Base-by-base conservation (phyloP, 73 alveolate genomes). In the Effrenium voratum region DNA sequence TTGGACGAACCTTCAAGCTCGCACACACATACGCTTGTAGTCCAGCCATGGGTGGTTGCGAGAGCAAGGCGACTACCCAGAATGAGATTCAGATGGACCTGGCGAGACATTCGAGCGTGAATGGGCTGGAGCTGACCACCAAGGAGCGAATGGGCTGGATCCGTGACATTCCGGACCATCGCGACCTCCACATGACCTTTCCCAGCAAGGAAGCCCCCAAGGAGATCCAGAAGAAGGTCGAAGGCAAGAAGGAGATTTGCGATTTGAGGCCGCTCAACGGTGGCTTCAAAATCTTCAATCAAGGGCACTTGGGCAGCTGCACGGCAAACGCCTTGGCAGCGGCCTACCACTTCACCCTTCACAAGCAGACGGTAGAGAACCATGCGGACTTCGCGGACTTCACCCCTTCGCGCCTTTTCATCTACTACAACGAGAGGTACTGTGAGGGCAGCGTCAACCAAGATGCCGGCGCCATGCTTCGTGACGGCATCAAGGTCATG, bases 281-380 rank as follows among this genome's bases (percentile, higher is more conserved):
- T 55, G 93, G 80, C 59, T 84, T 84, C 93, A 50, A 50, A 19
- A 84, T 84, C 57, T 84, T 84, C 81, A 60, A 84, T 34, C 93
- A 82, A 38, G 93, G 93, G 6, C 93, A 82, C 34, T 49, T 82
- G 55, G 93, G 93, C 75, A 84, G 93, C 93, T 84, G 93, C 47
- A 84, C 93, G 49, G 93, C 93, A 38, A 84, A 84, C 60, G 93
- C 93, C 34, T 84, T 84, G 93, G 93, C 93, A 40, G 93, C 93
- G 16, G 77, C 93, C 57, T 84, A 52, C 93, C 93, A 84, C 79
- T 84, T 84, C 80, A 84, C 93, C 93, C 93, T 82, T 32, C 93
- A 82, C 93, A 76, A 76, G 57, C 16, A 24, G 87, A 76, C 52
- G 24, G 87, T 76, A 28, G 87, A 76, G 87, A 76, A 40, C 87